Evolutionary conservation across 1,284 basidiomycete species (phyloP).

Genomic region (Ustilago trichophora): DNA sequence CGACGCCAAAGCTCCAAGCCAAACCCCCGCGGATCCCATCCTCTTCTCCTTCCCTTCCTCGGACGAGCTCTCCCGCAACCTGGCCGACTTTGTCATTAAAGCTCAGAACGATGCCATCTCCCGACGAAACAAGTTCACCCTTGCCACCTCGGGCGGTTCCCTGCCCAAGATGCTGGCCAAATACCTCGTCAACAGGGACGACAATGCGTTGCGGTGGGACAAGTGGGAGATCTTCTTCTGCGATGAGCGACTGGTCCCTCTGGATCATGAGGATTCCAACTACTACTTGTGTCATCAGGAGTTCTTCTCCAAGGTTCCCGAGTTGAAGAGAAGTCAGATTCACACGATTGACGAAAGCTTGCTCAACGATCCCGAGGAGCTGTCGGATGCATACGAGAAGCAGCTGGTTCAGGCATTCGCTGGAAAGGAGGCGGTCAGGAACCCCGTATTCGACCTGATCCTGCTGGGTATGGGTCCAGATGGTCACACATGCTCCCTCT

Average conservation of each 20-base stretch:
- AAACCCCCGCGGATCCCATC: constrained; percentile 70
- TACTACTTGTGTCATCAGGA: constrained; percentile 79
- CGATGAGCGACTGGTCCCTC: constrained; percentile 93
- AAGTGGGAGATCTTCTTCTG: constrained; percentile 99
- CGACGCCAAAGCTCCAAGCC: constrained; percentile 48
- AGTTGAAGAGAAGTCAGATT: constrained; percentile 77
- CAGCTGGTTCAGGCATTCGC: constrained; percentile 84
- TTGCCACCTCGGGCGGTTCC: constrained; percentile 93
- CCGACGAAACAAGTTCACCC: constrained; percentile 86
- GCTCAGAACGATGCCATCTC: constrained; percentile 89
- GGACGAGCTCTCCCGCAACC: constrained; percentile 70
- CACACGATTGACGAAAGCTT: constrained; percentile 81
- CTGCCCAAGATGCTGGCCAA: constrained; percentile 81
- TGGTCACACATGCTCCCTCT: constrained; percentile 95
- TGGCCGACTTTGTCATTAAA: constrained; percentile 85
- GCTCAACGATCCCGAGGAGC: constrained; percentile 77
- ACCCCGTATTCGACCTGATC: constrained; percentile 66
- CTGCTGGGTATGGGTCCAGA: constrained; percentile 71
- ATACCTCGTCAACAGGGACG: constrained; percentile 75
- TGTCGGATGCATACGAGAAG: constrained; percentile 91
- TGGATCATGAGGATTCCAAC: constrained; percentile 91
- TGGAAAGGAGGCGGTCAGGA: constrained; percentile 63
- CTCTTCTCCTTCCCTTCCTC: constrained; percentile 77
- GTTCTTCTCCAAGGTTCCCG: constrained; percentile 85
- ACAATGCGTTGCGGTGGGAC: constrained; percentile 84